A percentile compares a stretch with the other conserved stretches of the same genome.
Evolutionary conservation across 345 rosid genomes (phyloP).

Genomic region (Citrus sp.): DNA sequence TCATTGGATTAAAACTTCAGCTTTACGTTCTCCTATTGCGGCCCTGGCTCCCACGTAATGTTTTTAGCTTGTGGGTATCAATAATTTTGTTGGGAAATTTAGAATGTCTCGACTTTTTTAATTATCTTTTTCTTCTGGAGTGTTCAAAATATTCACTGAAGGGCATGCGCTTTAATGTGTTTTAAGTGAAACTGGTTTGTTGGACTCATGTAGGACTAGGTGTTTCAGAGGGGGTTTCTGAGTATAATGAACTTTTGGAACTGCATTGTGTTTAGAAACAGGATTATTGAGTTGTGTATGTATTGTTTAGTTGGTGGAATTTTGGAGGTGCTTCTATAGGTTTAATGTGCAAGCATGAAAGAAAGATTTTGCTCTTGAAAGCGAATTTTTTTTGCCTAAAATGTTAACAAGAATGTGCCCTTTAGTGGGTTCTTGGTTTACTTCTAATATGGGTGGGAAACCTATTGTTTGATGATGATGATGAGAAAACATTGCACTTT

Average conservation of each 20-base stretch:
- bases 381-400: background rate
- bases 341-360: background rate
- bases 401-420: background rate
- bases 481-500: background rate
- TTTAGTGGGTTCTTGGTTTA: constrained; percentile 5
- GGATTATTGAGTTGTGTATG: background rate
- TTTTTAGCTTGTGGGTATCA: background rate
- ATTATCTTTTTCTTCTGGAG: background rate
- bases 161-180: background rate
- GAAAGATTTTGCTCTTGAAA: background rate
- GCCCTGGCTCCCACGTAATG: background rate
- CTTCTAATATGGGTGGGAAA: background rate
- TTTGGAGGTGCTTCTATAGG: background rate
- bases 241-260: background rate
- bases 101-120: background rate
- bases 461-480: background rate
- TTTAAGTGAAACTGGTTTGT: background rate
- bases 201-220: background rate
- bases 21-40: background rate
- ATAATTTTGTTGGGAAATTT: background rate
- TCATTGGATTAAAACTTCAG: background rate
- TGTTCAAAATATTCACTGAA: no score
- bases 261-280: background rate
- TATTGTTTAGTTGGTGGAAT: background rate
- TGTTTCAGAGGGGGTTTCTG: background rate